A percentile compares a stretch with the other conserved stretches of the same genome.
phyloP scores from a whole-genome alignment of 2,329 filamentous ascomycete genomes.

The Curvularia sp. region DNA sequence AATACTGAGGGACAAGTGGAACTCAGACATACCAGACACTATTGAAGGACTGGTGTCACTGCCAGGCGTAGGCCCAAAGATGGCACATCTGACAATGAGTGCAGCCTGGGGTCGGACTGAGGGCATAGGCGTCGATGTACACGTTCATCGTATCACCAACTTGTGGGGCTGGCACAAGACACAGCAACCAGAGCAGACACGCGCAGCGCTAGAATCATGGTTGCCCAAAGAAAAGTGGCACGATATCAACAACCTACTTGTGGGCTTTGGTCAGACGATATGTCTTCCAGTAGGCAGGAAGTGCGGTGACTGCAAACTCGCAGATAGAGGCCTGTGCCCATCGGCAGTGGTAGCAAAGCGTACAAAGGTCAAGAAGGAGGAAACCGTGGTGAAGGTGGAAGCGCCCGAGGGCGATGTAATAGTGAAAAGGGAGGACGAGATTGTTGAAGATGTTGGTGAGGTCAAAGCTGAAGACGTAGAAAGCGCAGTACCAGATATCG shows the following conservation, averaged over 20 bases:
- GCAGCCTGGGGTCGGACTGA: slow-evolving; percentile 73
- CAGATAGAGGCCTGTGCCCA: slow-evolving; percentile 75
- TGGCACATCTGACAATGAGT: slow-evolving; percentile 88
- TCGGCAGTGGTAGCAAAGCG: slow-evolving; percentile 57
- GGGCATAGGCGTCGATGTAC: slow-evolving; percentile 92
- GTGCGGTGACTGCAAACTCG: slow-evolving; percentile 87
- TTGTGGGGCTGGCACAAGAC: slow-evolving; percentile 91
- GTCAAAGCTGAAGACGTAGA: slow-evolving; percentile 41
- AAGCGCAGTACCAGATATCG: slow-evolving; percentile 39
- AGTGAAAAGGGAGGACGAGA: slow-evolving; percentile 31
- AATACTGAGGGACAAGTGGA: slow-evolving; percentile 73
- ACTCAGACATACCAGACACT: slow-evolving; percentile 80
- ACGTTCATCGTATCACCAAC: slow-evolving; percentile 94
- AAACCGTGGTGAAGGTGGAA: slow-evolving; percentile 47
- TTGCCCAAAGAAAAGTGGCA: slow-evolving; percentile 85
- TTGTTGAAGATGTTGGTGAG: slow-evolving; percentile 24
- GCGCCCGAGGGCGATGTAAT: slow-evolving; percentile 42
- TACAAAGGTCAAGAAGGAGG: slow-evolving; percentile 60
- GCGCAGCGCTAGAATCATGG: slow-evolving; percentile 78
- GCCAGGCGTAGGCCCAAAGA: slow-evolving; percentile 91
- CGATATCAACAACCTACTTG: slow-evolving; percentile 88
- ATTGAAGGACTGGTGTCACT: slow-evolving; percentile 77
- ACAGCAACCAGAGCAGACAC: slow-evolving; percentile 81
- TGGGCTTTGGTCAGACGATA: slow-evolving; percentile 86
- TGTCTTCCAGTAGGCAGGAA: slow-evolving; percentile 80